Base-by-base conservation (phyloP, 2,329 filamentous ascomycete species). In the Lachnellula subtilissima region DNA sequence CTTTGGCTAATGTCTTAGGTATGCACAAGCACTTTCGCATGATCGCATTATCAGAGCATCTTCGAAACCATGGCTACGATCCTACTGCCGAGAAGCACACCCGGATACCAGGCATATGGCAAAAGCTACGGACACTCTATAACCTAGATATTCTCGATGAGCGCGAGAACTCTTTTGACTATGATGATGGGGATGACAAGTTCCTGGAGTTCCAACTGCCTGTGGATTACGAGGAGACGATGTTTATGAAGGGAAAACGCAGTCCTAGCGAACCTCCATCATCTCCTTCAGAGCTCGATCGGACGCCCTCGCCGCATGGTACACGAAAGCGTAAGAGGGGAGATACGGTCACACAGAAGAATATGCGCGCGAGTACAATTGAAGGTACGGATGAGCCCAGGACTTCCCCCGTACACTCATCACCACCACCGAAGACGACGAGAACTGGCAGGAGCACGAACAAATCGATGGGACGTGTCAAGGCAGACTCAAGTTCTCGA, bases 11-110 rank as follows among this genome's bases (percentile, higher is more conserved):
- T 59, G 64, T 2, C 28, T 39, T 61, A 89, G 89, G 91, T 58
- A 89, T 96, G 80, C 91, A 96, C 75, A 95, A 93, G 71, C 91
- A 96, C 72, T 96, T 96, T 70, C 87, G 90, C 58, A 92, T 97
- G 80, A 85, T 96, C 61, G 86, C 90, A 8, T 90, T 97, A 56
- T 87, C 87, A 46, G 86, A 92, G 64, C 84, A 90, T 64, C 76
- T 95, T 58, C 84, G 87, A 62, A 90, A 88, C 64, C 88, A 92
- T 71, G 91, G 91, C 67, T 87, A 89, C 69, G 81, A 91, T 71
- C 82, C 87, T 51, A 79, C 87, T 67, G 65, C 83, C 62, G 76
- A 84, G 64, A 81, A 82, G 15, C 94, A 99, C 74, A 97, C 91
- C 42, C 87, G 88, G 57, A 94, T 96, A 63, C 87, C 89, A 0